Percentiles rank a stretch among this genome's conserved stretches.
Evolutionary conservation across 371 early-diverging fungal species (phyloP).

Genomic region (Parasitella parasitica): DNA sequence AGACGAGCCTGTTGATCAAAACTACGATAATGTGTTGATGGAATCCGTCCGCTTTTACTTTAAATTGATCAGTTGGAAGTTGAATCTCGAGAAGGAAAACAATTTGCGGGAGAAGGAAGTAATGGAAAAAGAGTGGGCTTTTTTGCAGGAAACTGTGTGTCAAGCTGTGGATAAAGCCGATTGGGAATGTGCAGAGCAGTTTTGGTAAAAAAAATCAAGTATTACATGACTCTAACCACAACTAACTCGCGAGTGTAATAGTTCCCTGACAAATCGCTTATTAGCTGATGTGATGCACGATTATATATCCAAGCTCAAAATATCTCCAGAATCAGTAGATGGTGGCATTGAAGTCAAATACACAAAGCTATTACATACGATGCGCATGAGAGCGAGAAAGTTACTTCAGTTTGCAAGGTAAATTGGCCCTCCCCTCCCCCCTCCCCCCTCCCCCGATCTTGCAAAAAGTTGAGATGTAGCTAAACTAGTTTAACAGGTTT

Average conservation of each 20-base stretch:
- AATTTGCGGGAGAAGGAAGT: slow-evolving; percentile 76
- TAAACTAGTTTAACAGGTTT: too few species aligned
- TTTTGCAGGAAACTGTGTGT: slow-evolving; percentile 64
- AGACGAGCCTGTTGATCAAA: slow-evolving; percentile 51
- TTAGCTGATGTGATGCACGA: slow-evolving; percentile 49
- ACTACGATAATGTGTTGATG: slow-evolving; percentile 74
- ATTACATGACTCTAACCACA: too few species aligned
- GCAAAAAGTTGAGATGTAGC: too few species aligned
- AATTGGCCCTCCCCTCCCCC: too few species aligned
- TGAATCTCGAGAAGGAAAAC: slow-evolving; percentile 54
- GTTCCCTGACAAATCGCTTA: slow-evolving; percentile 49
- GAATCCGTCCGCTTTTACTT: slow-evolving; percentile 78
- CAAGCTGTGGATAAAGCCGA: slow-evolving; percentile 74
- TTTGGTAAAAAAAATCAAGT: slow-evolving; percentile 59
- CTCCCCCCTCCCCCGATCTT: too few species aligned
- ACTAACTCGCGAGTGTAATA: slow-evolving; percentile 2
- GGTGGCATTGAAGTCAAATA: slow-evolving; percentile 58
- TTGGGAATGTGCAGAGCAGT: slow-evolving; percentile 74
- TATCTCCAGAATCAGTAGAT: slow-evolving; percentile 40
- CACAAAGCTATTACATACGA: slow-evolving; percentile 62
- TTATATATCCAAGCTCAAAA: slow-evolving; percentile 47
- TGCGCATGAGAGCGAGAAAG: slow-evolving; percentile 67
- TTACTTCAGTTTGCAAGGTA: slow-evolving; percentile 64
- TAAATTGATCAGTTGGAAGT: slow-evolving; percentile 71
- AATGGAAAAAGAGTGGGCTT: slow-evolving; percentile 82